phyloP scores from a whole-genome alignment of 1,284 basidiomycete species.

The Golubevia sp. region DNA sequence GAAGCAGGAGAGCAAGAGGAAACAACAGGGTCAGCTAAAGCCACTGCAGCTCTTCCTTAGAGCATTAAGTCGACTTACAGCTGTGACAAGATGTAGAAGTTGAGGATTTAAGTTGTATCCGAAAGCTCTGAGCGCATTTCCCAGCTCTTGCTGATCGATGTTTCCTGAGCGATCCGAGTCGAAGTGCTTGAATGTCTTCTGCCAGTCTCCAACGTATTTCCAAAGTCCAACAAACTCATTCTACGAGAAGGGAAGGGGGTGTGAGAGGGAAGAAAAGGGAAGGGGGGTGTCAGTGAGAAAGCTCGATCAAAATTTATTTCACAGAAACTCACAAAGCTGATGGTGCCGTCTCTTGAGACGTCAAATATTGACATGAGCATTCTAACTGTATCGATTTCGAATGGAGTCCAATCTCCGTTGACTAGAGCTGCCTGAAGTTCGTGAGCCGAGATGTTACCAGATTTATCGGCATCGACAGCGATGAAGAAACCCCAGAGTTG shows the following conservation, averaged over 20 bases:
- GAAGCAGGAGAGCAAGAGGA: background rate
- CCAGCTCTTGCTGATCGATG: constrained; percentile 36
- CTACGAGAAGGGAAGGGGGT: background rate
- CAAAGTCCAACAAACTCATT: constrained; percentile 29
- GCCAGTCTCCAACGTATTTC: constrained; percentile 53
- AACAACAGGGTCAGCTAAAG: too few relatives aligned
- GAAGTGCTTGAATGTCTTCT: constrained; percentile 5
- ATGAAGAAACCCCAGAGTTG: constrained; percentile 53
- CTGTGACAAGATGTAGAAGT: constrained; percentile 33
- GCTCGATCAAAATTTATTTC: constrained; percentile 5
- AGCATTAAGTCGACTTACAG: constrained; percentile 24
- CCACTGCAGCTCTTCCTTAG: too few relatives aligned
- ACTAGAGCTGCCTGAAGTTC: constrained; percentile 47
- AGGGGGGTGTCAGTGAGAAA: background rate
- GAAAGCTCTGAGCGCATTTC: constrained; percentile 36
- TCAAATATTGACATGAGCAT: constrained; percentile 53
- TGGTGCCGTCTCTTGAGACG: constrained; percentile 37
- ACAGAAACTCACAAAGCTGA: constrained; percentile 24
- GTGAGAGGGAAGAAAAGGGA: background rate
- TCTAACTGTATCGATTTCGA: constrained; percentile 34
- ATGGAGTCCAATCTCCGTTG: constrained; percentile 45
- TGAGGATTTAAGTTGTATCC: constrained; percentile 40
- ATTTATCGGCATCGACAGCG: constrained; percentile 37
- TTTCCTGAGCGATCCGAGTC: constrained; percentile 11
- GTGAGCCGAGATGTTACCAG: constrained; percentile 34